Evolutionary conservation across 441 rosid genomes (phyloP), one percentile per base, ranked within the genome.

Genomic region (Melastoma candidum): DNA sequence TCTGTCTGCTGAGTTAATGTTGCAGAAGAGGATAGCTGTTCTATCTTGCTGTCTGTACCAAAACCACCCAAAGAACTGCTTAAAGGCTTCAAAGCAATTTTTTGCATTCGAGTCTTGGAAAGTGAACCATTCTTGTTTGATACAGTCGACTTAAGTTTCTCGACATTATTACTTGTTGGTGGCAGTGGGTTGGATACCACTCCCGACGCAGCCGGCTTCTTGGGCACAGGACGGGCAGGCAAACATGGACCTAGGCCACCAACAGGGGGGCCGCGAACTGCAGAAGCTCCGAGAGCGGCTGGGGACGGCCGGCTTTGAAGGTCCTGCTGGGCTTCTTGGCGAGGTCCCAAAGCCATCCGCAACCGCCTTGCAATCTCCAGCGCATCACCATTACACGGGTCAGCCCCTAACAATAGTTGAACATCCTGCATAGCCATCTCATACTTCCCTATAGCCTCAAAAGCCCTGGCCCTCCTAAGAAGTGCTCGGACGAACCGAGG

Each of bases 261-360:
- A 47, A 88, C 74, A 0, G 98, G 98, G 2, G 96, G 87, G 26
- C 98, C 98, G 12, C 90, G 81, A 12, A 90, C 90, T 0, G 95
- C 98, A 13, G 96, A 90, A 12, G 96, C 98, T 49, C 98, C 98
- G 5, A 90, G 81, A 11, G 96, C 96, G 32, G 96, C 98, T 4
- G 96, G 96, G 17, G 98, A 87, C 7, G 98, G 96, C 10, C 92
- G 77, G 52, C 95, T 88, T 50, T 77, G 94, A 58, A 76, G 84
- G 65, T 85, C 88, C 69, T 77, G 88, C 78, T 90, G 88, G 36
- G 83, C 81, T 66, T 82, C 90, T 59, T 74, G 87, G 24, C 69
- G 82, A 12, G 86, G 78, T n/a, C 86, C 86, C 58, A 82, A 66
- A 2, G 80, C 82, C 59, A 82, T 81, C 50, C 74, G 79, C 56